Evolutionary conservation across 768 basidiomycete genomes (phyloP).

Genomic region (Termitomyces bulborhizus): DNA sequence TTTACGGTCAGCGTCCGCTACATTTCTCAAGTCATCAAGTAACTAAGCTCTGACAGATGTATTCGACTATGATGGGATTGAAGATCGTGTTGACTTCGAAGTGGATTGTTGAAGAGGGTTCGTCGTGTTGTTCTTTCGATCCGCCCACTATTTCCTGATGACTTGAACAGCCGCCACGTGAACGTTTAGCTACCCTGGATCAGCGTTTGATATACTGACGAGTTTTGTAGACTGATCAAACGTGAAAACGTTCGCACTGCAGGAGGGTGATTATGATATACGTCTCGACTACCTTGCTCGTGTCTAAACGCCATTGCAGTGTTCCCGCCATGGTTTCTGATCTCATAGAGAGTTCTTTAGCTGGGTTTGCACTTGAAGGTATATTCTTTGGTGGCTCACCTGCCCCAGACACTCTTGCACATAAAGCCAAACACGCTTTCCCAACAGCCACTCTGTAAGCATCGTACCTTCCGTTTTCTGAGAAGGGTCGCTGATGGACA

Average conservation of each 20-base stretch:
- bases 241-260: constrained; percentile 46
- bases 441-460: constrained; percentile 39
- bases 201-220: background rate
- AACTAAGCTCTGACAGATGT: constrained; percentile 31
- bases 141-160: constrained; percentile 1
- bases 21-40: background rate
- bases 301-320: constrained; percentile 19
- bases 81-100: constrained; percentile 52
- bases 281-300: background rate
- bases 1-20: constrained; percentile 29
- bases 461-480: background rate
- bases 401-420: constrained; percentile 39
- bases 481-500: background rate
- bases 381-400: constrained; percentile 52
- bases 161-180: constrained; percentile 23
- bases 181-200: background rate
- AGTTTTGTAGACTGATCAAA: constrained; percentile 34
- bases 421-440: constrained; percentile 38
- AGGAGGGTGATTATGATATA: constrained; percentile 35
- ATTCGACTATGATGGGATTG: constrained; percentile 46
- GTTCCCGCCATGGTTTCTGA: constrained; percentile 64
- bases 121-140: constrained; percentile 1
- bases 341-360: constrained; percentile 44
- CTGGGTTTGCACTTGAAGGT: constrained; percentile 38
- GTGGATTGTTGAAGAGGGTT: constrained; percentile 53